Evolutionary conservation across 2,329 filamentous ascomycete species (phyloP), one percentile per base, ranked within the genome.

Genomic region (Monosporascus sp.): DNA sequence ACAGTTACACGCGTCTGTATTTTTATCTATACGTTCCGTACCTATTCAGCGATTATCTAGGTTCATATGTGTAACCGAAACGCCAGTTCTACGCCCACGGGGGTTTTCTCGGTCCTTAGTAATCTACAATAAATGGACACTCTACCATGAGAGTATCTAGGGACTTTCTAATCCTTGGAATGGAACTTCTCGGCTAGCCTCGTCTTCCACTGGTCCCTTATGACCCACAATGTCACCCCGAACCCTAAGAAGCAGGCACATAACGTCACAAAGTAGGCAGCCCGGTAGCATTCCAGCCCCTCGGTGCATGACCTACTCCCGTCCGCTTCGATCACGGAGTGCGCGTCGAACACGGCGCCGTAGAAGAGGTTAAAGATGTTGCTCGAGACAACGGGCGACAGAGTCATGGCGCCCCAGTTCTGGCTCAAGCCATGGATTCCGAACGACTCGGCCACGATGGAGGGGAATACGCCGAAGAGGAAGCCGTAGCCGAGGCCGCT

Each of bases 331-430:
- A 90, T 74, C 36, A 86, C 72, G 22, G 87, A 92, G 69, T 97
- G 91, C 8, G 75, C 74, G 68, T 99, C 94, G 62, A 91, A 95
- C 0, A 96, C 85, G 17, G 70, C 73, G 48, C 94, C 94, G 68
- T 97, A 99, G 54, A 94, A 84, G 1, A 97, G 73, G 67, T 97
- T 99, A 78, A 96, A 97, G 22, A 96, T 71, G 63, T 97, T 96
- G 49, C 91, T 92, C 8, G 87, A 91, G 27, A 96, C 72, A 3
- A 96, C 90, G 0, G 93, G 92, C 3, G 90, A 87, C 48, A 97
- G 76, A 0, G 91, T 97, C 85, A 99, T 95, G 63, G 88, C 87
- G 16, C 94, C 94, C 93, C 94, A 99, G 66, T 97, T 99, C 67
- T 96, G 90, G 52, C 88, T 91, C 47, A 99, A 78, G 1, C 92